phyloP scores from a whole-genome alignment of 176 grass and related monocot species.

The Canna indica region DNA sequence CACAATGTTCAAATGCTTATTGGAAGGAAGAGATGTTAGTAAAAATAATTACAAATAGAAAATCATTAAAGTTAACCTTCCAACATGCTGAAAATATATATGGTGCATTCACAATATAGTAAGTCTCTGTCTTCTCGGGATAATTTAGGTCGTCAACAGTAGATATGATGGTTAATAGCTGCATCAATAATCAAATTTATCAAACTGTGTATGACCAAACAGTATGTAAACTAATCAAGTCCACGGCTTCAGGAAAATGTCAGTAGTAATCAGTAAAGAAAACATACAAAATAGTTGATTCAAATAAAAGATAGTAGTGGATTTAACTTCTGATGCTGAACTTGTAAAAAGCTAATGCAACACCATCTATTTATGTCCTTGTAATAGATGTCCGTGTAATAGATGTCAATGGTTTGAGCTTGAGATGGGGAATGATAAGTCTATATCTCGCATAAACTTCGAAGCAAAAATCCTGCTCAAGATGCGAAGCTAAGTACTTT shows the following conservation, averaged over 20 bases:
- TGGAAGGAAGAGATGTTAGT: not conserved
- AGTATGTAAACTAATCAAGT: slow-evolving; percentile 1
- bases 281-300: not conserved
- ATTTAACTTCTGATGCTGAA: no score
- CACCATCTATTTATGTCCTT: no score
- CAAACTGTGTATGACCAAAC: not conserved
- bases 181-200: slow-evolving; percentile 11
- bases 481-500: no score
- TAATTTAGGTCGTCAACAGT: slow-evolving; percentile 90
- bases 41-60: not conserved
- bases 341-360: no score
- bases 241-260: not conserved
- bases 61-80: slow-evolving; percentile 45
- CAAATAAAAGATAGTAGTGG: not conserved
- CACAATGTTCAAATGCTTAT: not conserved
- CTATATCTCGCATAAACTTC: no score
- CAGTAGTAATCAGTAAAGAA: not conserved
- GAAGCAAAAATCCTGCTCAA: no score
- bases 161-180: slow-evolving; percentile 83
- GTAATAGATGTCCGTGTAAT: no score
- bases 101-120: slow-evolving; percentile 93
- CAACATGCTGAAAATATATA: slow-evolving; percentile 94
- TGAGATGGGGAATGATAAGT: no score
- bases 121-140: slow-evolving; percentile 78
- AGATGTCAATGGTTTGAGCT: no score